These are phyloP conservation scores for Xylaria scruposa DNA, from an alignment of 495 filamentous ascomycete genomes.

Conservation along the genomic window DNA sequence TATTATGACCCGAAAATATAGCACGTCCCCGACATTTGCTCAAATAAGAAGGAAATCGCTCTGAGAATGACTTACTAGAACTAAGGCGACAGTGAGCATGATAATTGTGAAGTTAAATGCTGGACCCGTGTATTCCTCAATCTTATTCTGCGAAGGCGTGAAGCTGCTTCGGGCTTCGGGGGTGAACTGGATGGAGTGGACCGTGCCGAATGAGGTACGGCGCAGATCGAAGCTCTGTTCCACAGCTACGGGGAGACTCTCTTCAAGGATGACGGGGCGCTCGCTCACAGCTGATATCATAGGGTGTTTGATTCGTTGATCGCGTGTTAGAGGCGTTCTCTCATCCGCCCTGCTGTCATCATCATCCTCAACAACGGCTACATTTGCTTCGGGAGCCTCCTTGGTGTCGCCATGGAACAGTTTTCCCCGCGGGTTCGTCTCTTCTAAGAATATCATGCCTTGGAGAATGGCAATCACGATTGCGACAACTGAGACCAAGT, in stretches of 20 bases:
- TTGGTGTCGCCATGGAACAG: constrained; percentile 10
- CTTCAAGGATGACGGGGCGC: constrained; percentile 35
- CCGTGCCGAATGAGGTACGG: constrained; percentile 41
- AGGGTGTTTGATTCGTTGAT: constrained; percentile 16
- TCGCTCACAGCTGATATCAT: constrained; percentile 25
- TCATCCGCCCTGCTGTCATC: constrained; percentile 31
- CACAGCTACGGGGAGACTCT: constrained; percentile 35
- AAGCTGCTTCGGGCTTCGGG: constrained; percentile 1
- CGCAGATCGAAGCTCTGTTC: constrained; percentile 41
- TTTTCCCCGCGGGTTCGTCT: constrained; percentile 68
- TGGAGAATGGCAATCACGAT: constrained; percentile 73
- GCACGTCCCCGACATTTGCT: too few species aligned
- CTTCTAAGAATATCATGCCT: constrained; percentile 83
- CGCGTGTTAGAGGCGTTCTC: constrained; percentile 33
- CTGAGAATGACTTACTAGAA: constrained; percentile 17
- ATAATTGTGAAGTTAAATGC: constrained; percentile 42
- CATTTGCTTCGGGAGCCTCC: background rate
- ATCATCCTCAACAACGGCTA: constrained; percentile 30
- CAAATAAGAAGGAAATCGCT: too few species aligned
- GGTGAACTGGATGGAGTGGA: constrained; percentile 33
- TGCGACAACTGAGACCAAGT: constrained; percentile 77
- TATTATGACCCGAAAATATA: too few species aligned
- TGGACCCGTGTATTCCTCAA: constrained; percentile 28
- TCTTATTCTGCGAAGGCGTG: background rate
- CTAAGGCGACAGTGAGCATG: constrained; percentile 38